phyloP scores from a whole-genome alignment of 495 filamentous ascomycete species.

The Halenospora varia region DNA sequence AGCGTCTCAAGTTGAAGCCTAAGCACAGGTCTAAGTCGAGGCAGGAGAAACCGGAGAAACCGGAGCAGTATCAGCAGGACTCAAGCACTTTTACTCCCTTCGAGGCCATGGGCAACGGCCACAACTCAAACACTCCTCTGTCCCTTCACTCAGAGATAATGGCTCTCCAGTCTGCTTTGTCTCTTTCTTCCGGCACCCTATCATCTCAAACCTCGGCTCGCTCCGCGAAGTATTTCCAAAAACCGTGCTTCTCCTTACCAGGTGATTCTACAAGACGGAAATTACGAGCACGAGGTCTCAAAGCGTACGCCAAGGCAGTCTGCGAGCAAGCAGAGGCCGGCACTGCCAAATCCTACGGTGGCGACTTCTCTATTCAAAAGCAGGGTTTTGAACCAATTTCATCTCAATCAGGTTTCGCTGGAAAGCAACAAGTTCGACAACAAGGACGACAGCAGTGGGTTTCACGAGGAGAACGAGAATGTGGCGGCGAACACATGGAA shows the following conservation, averaged over 20 bases:
- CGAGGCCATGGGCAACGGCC: slow-evolving; percentile 15
- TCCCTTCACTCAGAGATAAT: slow-evolving; percentile 55
- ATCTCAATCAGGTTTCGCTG: slow-evolving; percentile 34
- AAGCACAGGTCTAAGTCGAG: slow-evolving; percentile 30
- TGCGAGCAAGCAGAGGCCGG: slow-evolving; percentile 28
- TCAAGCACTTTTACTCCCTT: slow-evolving; percentile 15
- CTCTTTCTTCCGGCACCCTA: slow-evolving; percentile 35
- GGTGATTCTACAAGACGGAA: slow-evolving; percentile 41
- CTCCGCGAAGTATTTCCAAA: slow-evolving; percentile 31
- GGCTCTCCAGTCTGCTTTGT: slow-evolving; percentile 48
- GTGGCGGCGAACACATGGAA: slow-evolving; percentile 22
- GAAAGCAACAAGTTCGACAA: slow-evolving; percentile 12
- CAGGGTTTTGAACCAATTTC: slow-evolving; percentile 43
- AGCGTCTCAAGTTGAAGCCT: slow-evolving; percentile 22
- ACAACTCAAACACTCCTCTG: slow-evolving; percentile 34
- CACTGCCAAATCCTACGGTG: slow-evolving; percentile 22
- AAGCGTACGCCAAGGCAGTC: slow-evolving; percentile 39
- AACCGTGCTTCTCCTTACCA: slow-evolving; percentile 46
- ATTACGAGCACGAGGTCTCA: slow-evolving; percentile 37
- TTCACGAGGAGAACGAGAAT: slow-evolving; percentile 26
- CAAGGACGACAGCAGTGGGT: slow-evolving; percentile 20
- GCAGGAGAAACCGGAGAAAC: no score
- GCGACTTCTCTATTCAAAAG: slow-evolving; percentile 37
- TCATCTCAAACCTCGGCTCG: slow-evolving; percentile 33
- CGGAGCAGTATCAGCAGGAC: slow-evolving; percentile 9